phyloP scores from a whole-genome alignment of 495 filamentous ascomycete genomes.

The Penicillium soppii region DNA sequence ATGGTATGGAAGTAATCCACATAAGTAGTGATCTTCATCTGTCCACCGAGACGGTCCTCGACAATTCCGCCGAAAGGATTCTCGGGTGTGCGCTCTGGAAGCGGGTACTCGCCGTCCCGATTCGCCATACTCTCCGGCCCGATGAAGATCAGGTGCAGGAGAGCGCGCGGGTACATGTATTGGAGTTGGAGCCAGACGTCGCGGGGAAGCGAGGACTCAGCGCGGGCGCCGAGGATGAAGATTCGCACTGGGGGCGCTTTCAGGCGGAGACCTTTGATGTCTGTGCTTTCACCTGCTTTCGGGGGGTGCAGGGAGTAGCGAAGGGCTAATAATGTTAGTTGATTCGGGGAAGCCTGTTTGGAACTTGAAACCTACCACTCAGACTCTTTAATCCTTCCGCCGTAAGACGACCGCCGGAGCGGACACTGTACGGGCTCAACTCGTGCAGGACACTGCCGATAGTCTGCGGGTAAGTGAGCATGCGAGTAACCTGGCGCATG shows the following conservation, averaged over 20 bases:
- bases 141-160: conserved; percentile 82
- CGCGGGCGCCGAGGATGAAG: conserved; percentile 93
- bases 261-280: conserved; percentile 75
- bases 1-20: conserved; percentile 98
- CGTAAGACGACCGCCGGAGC: conserved; percentile 70
- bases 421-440: conserved; percentile 83
- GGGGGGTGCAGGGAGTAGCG: conserved; percentile 93
- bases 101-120: conserved; percentile 83
- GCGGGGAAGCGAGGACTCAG: conserved; percentile 91
- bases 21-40: conserved; percentile 93
- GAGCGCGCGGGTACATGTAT: conserved; percentile 80
- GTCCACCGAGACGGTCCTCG: conserved; percentile 79
- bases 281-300: conserved; percentile 66
- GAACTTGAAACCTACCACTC: conserved; percentile 61
- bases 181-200: conserved; percentile 91
- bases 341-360: too few species aligned
- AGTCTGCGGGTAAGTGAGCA: conserved; percentile 91
- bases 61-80: conserved; percentile 94
- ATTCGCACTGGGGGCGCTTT: conserved; percentile 84
- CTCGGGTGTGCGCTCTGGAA: conserved; percentile 73
- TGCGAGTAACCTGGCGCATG: conserved; percentile 85
- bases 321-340: conserved; percentile 56
- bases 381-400: conserved; percentile 88
- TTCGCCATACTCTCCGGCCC: conserved; percentile 94
- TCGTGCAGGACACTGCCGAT: conserved; percentile 91